Base-by-base conservation (phyloP, 495 filamentous ascomycete genomes). In the Baudoinia panamericana region DNA sequence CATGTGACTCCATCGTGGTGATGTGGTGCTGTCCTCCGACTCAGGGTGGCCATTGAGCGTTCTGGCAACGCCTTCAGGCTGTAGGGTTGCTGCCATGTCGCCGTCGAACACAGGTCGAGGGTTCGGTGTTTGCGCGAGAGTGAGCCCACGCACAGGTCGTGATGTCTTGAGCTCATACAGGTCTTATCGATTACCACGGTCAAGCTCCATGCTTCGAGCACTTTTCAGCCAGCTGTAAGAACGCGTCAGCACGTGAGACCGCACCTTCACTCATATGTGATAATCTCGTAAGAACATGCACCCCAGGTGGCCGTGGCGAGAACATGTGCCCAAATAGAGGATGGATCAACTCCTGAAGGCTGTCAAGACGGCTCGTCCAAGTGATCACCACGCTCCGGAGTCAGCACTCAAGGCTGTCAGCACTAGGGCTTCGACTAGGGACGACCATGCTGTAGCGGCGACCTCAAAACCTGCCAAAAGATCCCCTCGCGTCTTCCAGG, bases 1-100 rank as follows among this genome's bases (percentile, higher is more conserved):
- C 29, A 96, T 73, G 56, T 90, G 75, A 62, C 71, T 75, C 57
- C 58, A 52, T 44, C 28, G 45, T 41, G 46, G 54, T 25, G 56
- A 51, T 43, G 24, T 15, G 19, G 10, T 5, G 9, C 39, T n/a
- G 26, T 23, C 28, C 26, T 34, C 31, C 3, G n/a, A 3, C 4
- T 3, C 22, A 24, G n/a, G 4, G 4, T 27, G 20, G 23, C 42
- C 42, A 32, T 50, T 41, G 23, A 32, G 12, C 10, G 42, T 30
- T 5, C 17, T 35, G 9, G 30, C 21, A 1, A 17, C 30, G 2
- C 3, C 42, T 31, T 40, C 41, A 6, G 41, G 17, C 19, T 42
- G 31, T 30, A 41, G 15, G 2, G 24, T 41, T 10, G 42, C 37
- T 5, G 47, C 42, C 41, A 46, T 50, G 12, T 38, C 28, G 13